These are phyloP conservation scores for Proliferodiscus dingleyae DNA, from an alignment of 2,329 filamentous ascomycete genomes.

Conservation along the genomic window DNA sequence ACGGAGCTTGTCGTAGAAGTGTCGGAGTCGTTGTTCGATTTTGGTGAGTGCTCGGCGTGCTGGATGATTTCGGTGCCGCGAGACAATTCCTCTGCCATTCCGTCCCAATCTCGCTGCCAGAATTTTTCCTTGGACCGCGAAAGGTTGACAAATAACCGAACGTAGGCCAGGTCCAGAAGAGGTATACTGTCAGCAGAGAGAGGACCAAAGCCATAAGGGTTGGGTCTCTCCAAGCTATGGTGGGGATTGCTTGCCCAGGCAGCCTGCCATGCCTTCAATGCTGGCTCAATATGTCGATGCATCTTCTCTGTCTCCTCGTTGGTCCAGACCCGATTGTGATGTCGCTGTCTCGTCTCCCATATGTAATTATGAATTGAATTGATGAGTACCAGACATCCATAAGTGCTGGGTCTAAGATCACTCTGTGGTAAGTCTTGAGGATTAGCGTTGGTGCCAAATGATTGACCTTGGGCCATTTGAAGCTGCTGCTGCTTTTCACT, in stretches of 20 bases:
- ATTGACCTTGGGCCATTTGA: slow-evolving; percentile 33
- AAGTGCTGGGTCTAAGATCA: slow-evolving; percentile 77
- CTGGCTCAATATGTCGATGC: slow-evolving; percentile 92
- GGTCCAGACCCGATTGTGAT: slow-evolving; percentile 85
- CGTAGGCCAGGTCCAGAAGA: slow-evolving; percentile 84
- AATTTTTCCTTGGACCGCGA: slow-evolving; percentile 87
- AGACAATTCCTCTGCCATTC: slow-evolving; percentile 82
- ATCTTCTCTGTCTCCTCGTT: slow-evolving; percentile 90
- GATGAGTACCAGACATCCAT: slow-evolving; percentile 86
- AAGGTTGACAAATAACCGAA: slow-evolving; percentile 90
- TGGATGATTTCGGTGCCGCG: slow-evolving; percentile 71
- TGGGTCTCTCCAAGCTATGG: slow-evolving; percentile 79
- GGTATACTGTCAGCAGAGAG: slow-evolving; percentile 89
- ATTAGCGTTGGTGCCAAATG: slow-evolving; percentile 43
- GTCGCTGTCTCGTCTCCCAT: slow-evolving; percentile 91
- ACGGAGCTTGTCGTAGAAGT: slow-evolving; percentile 40
- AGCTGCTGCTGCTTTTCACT: slow-evolving; percentile 60
- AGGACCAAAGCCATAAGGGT: slow-evolving; percentile 75
- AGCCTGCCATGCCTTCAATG: slow-evolving; percentile 87
- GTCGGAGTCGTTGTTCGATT: slow-evolving; percentile 41
- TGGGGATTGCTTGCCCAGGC: slow-evolving; percentile 85
- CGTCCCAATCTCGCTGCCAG: slow-evolving; percentile 90
- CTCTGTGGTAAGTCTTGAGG: slow-evolving; percentile 49
- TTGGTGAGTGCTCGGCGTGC: slow-evolving; percentile 60
- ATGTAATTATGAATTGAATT: slow-evolving; percentile 97